Evolutionary conservation across 164 flowering plant species (phyloP), one percentile per base, ranked within the genome.

Genomic region (Berberis vulgaris): DNA sequence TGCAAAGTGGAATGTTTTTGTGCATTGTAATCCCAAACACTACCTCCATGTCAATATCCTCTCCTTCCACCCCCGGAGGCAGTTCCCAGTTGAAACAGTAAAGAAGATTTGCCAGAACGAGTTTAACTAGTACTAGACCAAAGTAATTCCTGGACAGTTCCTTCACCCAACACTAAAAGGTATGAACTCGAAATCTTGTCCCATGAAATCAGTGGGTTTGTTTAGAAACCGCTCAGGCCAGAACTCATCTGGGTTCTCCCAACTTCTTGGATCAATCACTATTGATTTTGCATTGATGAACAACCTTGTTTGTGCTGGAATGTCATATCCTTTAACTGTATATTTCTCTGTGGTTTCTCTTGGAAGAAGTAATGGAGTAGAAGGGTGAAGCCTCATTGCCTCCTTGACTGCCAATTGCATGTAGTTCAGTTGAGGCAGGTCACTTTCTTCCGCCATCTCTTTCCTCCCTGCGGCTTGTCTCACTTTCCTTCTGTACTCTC

Each of bases 21-120:
- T 64, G 67, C 60, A 45, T 55, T 64, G 60, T 55, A 2, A 83
- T 65, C 3, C 83, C 79, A 50, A 43, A 7, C 1, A 45, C 67
- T 64, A 84, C 87, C 1, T 61, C 68, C 84, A 83, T 73, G 62
- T 74, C 78, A 9, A 83, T 39, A 49, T 77, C 80, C 41, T 67
- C 78, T 54, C 45, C 63, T 41, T 65, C 68, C 77, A 69, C 46
- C 43, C 86, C 88, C 45, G 72, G 41, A 1, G 84, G 86, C 55
- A 83, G 43, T 49, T 73, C 63, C 86, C 87, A 83, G 43, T 82
- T 76, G 49, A 84, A 85, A 42, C 58, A 8, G 52, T 74, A 67
- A 45, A 83, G 43, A 6, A 87, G 75, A 64, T 79, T 87, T 5
- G 86, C 83, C 5, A 77, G 57, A 1, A 64, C 71, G 3, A 77